These are phyloP conservation scores for Lasiodiplodia gonubiensis DNA, from an alignment of 2,329 filamentous ascomycete species.

Conservation along the genomic window DNA sequence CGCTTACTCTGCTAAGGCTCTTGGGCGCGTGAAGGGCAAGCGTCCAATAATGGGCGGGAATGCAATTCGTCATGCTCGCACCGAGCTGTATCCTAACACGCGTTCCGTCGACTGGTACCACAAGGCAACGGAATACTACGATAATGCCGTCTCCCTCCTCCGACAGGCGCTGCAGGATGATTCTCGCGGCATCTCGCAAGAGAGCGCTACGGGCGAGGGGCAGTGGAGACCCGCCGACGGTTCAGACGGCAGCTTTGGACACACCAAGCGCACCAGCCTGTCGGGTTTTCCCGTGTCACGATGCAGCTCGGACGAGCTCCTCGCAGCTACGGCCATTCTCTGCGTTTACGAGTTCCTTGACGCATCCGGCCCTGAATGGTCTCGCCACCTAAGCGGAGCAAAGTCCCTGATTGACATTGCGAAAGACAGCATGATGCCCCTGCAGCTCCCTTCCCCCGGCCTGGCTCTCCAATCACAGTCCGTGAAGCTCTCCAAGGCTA, in stretches of 20 bases:
- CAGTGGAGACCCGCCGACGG: constrained; percentile 29
- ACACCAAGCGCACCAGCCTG: constrained; percentile 49
- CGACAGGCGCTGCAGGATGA: constrained; percentile 45
- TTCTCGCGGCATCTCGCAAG: constrained; percentile 37
- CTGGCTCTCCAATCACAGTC: constrained; percentile 35
- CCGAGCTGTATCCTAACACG: constrained; percentile 59
- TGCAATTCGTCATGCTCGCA: constrained; percentile 55
- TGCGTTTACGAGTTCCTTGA: constrained; percentile 73
- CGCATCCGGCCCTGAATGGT: constrained; percentile 67
- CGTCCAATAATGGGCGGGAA: constrained; percentile 59
- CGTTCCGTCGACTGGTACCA: constrained; percentile 62
- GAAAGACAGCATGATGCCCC: constrained; percentile 56
- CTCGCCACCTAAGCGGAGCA: constrained; percentile 68
- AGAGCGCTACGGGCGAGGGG: constrained; percentile 32
- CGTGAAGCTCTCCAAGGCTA: constrained; percentile 55
- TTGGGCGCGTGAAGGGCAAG: constrained; percentile 59
- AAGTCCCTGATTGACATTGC: constrained; percentile 66
- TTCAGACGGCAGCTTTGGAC: constrained; percentile 30
- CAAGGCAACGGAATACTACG: constrained; percentile 66
- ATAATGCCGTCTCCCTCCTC: constrained; percentile 60
- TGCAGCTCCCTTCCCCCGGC: constrained; percentile 50
- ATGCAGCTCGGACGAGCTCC: constrained; percentile 63
- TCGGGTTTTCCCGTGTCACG: constrained; percentile 47
- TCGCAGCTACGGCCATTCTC: constrained; percentile 69
- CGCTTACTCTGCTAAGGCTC: constrained; percentile 66